phyloP scores from a whole-genome alignment of 2,329 filamentous ascomycete species.

The Cladosporium sp. region DNA sequence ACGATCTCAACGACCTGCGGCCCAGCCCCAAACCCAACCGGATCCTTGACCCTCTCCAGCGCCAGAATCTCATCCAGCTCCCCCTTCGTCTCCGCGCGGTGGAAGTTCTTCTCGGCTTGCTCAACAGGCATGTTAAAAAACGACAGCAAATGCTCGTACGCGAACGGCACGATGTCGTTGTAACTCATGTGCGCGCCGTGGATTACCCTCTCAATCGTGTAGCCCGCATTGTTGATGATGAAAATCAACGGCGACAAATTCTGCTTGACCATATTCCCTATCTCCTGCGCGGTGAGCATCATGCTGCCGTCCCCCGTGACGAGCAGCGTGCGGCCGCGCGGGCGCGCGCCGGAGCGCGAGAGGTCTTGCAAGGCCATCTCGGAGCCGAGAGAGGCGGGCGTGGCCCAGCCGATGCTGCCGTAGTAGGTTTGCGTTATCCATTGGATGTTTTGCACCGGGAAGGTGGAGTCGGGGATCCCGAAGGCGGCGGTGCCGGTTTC shows the following conservation, averaged over 20 bases:
- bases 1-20: slow-evolving; percentile 42
- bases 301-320: too few species aligned
- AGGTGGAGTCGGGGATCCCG: slow-evolving; percentile 31
- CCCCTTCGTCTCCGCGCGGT: slow-evolving; percentile 33
- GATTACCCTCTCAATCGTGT: too few species aligned
- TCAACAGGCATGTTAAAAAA: slow-evolving; percentile 34
- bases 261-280: too few species aligned
- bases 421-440: slow-evolving; percentile 42
- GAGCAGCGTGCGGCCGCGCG: slow-evolving; percentile 37
- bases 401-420: slow-evolving; percentile 41
- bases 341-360: slow-evolving; percentile 22
- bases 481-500: slow-evolving; percentile 41
- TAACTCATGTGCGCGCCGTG: too few species aligned
- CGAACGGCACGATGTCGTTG: slow-evolving; percentile 25
- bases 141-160: slow-evolving; percentile 37
- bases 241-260: too few species aligned
- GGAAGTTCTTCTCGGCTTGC: slow-evolving; percentile 31
- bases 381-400: slow-evolving; percentile 38
- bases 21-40: slow-evolving; percentile 16
- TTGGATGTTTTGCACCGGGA: slow-evolving; percentile 19
- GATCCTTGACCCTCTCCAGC: slow-evolving; percentile 28
- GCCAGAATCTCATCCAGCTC: slow-evolving; percentile 36
- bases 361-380: slow-evolving; percentile 49
- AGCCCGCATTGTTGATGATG: too few species aligned
- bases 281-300: too few species aligned